Conservation (phyloP, 2,329 filamentous ascomycete genomes). For the Colletotrichum agaves region DNA sequence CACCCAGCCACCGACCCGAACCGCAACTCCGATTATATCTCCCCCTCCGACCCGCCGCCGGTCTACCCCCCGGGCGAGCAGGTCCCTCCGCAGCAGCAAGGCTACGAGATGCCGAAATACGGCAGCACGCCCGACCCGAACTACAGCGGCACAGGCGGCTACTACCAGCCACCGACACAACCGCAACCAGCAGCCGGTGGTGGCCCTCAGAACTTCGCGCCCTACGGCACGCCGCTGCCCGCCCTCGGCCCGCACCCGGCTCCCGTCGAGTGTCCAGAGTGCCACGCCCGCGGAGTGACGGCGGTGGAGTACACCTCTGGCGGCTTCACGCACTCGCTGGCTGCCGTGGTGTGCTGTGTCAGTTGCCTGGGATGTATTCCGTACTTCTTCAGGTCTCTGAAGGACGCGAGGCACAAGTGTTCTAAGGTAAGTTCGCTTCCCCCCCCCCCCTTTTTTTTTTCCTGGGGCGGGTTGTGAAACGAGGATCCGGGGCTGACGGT, state of each 20-base stretch:
- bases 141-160: neutral
- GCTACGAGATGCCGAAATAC: slow-evolving; percentile 28
- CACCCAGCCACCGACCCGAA: slow-evolving; percentile 6
- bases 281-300: slow-evolving; percentile 39
- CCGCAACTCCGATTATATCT: slow-evolving; percentile 10
- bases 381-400: slow-evolving; percentile 39
- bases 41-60: slow-evolving; percentile 10
- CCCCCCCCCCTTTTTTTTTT: too few species aligned
- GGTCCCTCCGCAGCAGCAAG: slow-evolving; percentile 16
- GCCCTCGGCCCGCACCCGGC: slow-evolving; percentile 38
- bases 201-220: slow-evolving; percentile 33
- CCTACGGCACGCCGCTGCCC: slow-evolving; percentile 38
- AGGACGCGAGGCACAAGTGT: slow-evolving; percentile 42
- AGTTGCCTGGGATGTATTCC: slow-evolving; percentile 41
- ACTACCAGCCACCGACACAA: slow-evolving; percentile 5
- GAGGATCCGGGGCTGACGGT: neutral
- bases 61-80: slow-evolving; percentile 1
- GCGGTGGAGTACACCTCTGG: slow-evolving; percentile 38
- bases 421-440: slow-evolving; percentile 33
- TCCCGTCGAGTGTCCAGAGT: slow-evolving; percentile 40
- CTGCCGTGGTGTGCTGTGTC: slow-evolving; percentile 39
- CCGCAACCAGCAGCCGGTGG: slow-evolving; percentile 4
- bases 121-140: slow-evolving; percentile 11
- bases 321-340: slow-evolving; percentile 41
- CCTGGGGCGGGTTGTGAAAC: neutral